These are phyloP conservation scores for Chlorella ohadii DNA, from an alignment of 139 green algal species.

Conservation along the genomic window DNA sequence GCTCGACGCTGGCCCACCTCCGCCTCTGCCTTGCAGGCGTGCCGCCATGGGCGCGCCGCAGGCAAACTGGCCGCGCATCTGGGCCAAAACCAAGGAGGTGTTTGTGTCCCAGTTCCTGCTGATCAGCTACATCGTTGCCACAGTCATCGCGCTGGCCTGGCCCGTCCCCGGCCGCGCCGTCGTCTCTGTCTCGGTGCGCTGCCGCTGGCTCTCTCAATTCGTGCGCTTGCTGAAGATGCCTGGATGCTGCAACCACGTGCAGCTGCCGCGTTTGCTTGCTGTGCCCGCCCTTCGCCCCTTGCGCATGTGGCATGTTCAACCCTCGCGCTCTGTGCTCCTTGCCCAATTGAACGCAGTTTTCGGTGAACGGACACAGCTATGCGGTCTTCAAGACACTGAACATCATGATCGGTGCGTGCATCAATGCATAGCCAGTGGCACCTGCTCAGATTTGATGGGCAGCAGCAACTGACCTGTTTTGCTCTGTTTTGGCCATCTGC, in stretches of 20 bases:
- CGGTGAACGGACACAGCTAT: not conserved
- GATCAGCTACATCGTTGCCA: conserved; percentile 29
- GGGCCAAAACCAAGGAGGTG: not conserved
- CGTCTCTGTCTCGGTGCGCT: conserved; percentile 7
- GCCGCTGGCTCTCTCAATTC: too few species aligned
- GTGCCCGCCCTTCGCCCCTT: too few species aligned
- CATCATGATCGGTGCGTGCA: conserved; percentile 45
- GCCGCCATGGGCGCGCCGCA: too few species aligned
- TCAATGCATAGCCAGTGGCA: too few species aligned
- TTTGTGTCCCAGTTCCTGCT: conserved; percentile 39
- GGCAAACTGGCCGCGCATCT: not conserved
- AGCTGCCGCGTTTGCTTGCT: too few species aligned
- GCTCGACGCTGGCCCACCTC: too few species aligned
- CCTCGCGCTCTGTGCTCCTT: not conserved
- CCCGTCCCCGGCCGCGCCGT: conserved; percentile 10
- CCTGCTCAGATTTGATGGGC: too few species aligned
- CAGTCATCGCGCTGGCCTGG: not conserved
- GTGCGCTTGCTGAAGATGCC: too few species aligned
- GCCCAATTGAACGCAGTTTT: not conserved
- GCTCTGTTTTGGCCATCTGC: too few species aligned
- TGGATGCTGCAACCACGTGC: too few species aligned
- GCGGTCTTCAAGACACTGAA: conserved; percentile 38
- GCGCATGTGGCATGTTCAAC: not conserved
- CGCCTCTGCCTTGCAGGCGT: too few species aligned
- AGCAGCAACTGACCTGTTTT: too few species aligned